Evolutionary conservation across 2,329 filamentous ascomycete genomes (phyloP).

Genomic region (Trichophyton mentagrophytes): DNA sequence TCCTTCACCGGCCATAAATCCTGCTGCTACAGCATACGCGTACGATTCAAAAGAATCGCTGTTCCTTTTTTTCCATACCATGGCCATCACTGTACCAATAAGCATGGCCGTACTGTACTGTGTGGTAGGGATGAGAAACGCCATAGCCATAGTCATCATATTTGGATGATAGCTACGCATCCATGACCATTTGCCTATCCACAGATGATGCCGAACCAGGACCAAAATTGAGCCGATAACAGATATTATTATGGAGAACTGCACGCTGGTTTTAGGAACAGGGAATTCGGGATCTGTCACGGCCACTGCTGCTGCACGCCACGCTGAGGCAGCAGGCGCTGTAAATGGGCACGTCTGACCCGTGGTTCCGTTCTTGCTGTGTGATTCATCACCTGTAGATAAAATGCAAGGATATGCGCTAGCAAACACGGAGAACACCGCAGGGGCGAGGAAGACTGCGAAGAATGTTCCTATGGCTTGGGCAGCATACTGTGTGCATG

Average conservation of each 20-base stretch:
- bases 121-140: slow-evolving; percentile 46
- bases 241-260: slow-evolving; percentile 44
- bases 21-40: slow-evolving; percentile 47
- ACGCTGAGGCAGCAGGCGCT: slow-evolving; percentile 52
- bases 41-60: slow-evolving; percentile 44
- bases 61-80: slow-evolving; percentile 43
- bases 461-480: slow-evolving; percentile 51
- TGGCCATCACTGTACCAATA: slow-evolving; percentile 42
- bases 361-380: not conserved
- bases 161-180: slow-evolving; percentile 10
- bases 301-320: slow-evolving; percentile 52
- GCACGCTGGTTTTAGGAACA: slow-evolving; percentile 39
- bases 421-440: slow-evolving; percentile 55
- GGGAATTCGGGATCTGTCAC: slow-evolving; percentile 46
- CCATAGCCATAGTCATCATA: slow-evolving; percentile 38
- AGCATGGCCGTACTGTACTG: slow-evolving; percentile 47
- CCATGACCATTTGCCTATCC: slow-evolving; percentile 5
- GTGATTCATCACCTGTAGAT: slow-evolving; percentile 24
- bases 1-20: slow-evolving; percentile 51
- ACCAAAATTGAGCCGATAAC: slow-evolving; percentile 8
- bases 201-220: slow-evolving; percentile 7
- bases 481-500: slow-evolving; percentile 53
- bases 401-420: slow-evolving; percentile 55
- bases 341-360: slow-evolving; percentile 41
- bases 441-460: slow-evolving; percentile 54